Conservation (phyloP, 352 stramenopile genomes). For the Phytophthora chlamydospora region DNA sequence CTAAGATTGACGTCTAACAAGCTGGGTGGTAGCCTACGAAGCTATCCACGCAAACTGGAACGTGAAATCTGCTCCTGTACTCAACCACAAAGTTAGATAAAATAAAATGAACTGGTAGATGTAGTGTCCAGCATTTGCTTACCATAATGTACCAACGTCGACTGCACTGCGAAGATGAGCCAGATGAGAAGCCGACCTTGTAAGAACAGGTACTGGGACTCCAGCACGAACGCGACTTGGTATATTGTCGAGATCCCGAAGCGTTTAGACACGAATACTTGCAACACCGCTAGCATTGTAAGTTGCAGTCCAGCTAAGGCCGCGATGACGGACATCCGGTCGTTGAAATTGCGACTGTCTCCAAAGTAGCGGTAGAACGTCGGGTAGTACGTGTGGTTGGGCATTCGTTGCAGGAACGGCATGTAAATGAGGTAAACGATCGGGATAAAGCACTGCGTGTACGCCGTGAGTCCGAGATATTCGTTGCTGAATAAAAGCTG, state of each 20-base stretch:
- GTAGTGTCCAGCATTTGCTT: not conserved
- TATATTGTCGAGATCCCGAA: constrained; percentile 41
- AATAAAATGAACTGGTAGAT: not conserved
- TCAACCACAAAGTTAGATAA: not conserved
- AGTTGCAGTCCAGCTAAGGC: constrained; percentile 27
- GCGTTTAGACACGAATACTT: constrained; percentile 30
- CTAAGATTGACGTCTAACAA: too few species aligned
- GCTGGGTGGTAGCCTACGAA: not conserved
- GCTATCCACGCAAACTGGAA: constrained; percentile 19
- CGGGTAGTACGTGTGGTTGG: constrained; percentile 39
- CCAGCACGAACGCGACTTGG: constrained; percentile 61
- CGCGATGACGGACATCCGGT: constrained; percentile 28
- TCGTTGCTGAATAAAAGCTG: constrained; percentile 50
- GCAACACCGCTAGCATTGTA: constrained; percentile 15
- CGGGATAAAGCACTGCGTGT: constrained; percentile 42
- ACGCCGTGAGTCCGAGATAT: constrained; percentile 39
- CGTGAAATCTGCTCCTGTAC: constrained; percentile 14
- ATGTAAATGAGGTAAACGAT: constrained; percentile 42
- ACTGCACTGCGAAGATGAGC: constrained; percentile 35
- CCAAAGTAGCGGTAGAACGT: constrained; percentile 31
- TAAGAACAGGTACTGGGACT: constrained; percentile 39
- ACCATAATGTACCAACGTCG: constrained; percentile 35
- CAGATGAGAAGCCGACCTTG: constrained; percentile 49
- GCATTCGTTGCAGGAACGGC: constrained; percentile 23
- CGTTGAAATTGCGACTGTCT: constrained; percentile 10